Base-by-base conservation (phyloP, 257 asterid genomes). In the Nicotiana tomentosiformis region DNA sequence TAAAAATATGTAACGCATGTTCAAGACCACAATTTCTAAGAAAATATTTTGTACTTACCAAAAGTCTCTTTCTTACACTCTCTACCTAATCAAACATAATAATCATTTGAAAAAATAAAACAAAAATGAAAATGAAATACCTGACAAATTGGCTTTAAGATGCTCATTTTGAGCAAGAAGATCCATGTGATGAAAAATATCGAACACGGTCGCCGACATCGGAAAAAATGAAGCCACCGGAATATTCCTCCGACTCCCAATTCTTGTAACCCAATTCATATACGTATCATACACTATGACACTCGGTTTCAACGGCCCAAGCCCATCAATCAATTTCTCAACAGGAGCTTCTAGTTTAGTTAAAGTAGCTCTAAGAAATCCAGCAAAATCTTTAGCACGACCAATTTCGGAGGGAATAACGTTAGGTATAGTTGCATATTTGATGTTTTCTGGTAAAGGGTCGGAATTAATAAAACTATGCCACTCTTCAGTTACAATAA, bases 341-440 rank as follows among this genome's bases (percentile, higher is more conserved):
- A 93, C 78, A 18, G 93, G 93, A 65, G 49, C 90, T 60, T 84
- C 93, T 90, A 91, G 70, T 9, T 88, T 88, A 32, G 88, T 83
- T 82, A 49, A 0, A 11, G 80, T 83, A 0, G 92, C 93, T 55
- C 9, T 26, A 18, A 14, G 1, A 86, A 91, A 92, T 30, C 66
- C 90, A 0, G 0, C 0, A 5, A 79, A 9, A 76, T 91, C 95
- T 0, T 87, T 85, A 37, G 90, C 93, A 17, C 95, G 91, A 6
- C n/a, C 90, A 3, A 18, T 82, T 86, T 91, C 94, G 10, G 94
- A 89, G 49, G 93, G 97, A 23, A 93, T 51, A 18, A 91, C 93
- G 82, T 92, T 91, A 0, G 93, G 94, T 4, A 92, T 84, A 0
- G 94, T 87, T 5, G 62, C 84, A 14, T 89, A 90, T 8, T 86